phyloP scores from a whole-genome alignment of 768 basidiomycete species.

The Lentinula lateritia region DNA sequence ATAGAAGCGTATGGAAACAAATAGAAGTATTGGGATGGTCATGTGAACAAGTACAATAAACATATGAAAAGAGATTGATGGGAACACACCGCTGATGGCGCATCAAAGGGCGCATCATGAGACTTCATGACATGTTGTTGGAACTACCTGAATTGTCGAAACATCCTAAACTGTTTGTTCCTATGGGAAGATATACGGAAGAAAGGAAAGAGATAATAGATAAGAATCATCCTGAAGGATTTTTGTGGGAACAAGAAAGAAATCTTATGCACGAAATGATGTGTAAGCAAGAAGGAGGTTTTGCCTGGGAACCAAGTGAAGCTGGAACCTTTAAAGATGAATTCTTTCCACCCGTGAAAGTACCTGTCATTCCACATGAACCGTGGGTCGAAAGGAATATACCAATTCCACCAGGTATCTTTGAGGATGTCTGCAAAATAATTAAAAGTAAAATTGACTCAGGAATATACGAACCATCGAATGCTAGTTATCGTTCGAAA shows the following conservation, averaged over 20 bases:
- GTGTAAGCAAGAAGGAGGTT: slow-evolving; percentile 20
- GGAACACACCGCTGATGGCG: no score
- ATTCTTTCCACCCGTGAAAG: slow-evolving; percentile 25
- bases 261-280: slow-evolving; percentile 28
- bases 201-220: slow-evolving; percentile 15
- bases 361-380: slow-evolving; percentile 28
- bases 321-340: slow-evolving; percentile 25
- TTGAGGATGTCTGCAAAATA: slow-evolving; percentile 15
- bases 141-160: slow-evolving; percentile 9
- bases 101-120: no score
- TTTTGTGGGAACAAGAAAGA: slow-evolving; percentile 26
- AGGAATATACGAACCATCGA: slow-evolving; percentile 29
- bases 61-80: no score
- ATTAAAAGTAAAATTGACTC: slow-evolving; percentile 19
- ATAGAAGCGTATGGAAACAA: no score
- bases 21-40: no score
- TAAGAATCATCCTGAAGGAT: slow-evolving; percentile 11
- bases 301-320: slow-evolving; percentile 34
- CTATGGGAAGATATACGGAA: slow-evolving; percentile 16
- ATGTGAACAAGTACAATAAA: no score
- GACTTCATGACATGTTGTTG: no score
- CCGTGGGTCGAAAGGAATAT: slow-evolving; percentile 27
- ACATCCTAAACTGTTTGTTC: slow-evolving; percentile 10
- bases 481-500: slow-evolving; percentile 25
- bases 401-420: slow-evolving; percentile 23